These are phyloP conservation scores for Colletotrichum coccodes DNA, from an alignment of 2,329 filamentous ascomycete genomes.

Conservation along the genomic window DNA sequence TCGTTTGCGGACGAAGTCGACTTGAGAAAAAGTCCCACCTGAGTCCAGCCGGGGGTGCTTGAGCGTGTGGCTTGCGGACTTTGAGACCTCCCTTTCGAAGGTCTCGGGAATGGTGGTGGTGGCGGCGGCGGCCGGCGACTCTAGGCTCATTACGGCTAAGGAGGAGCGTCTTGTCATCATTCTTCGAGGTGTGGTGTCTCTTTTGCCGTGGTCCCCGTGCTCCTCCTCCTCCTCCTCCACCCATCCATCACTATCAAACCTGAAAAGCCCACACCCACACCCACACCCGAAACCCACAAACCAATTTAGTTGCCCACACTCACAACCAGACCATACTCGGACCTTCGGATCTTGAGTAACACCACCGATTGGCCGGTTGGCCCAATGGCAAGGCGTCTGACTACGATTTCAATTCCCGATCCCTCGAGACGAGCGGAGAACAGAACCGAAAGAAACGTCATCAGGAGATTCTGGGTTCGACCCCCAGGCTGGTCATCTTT, in stretches of 20 bases:
- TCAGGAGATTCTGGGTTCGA: conserved; percentile 31
- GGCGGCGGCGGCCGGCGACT: too few species aligned
- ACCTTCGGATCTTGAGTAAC: too few species aligned
- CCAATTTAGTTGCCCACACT: too few species aligned
- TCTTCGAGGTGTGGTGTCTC: not conserved
- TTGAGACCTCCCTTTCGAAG: not conserved
- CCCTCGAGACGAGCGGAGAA: not conserved
- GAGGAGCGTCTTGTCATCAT: not conserved
- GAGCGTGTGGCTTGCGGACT: not conserved
- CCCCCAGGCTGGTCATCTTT: conserved; percentile 29
- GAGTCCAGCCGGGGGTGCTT: not conserved
- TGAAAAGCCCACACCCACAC: not conserved
- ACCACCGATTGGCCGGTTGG: conserved; percentile 34
- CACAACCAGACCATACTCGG: too few species aligned
- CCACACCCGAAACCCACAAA: not conserved
- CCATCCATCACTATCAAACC: not conserved
- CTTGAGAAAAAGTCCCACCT: not conserved
- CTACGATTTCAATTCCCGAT: conserved; percentile 39
- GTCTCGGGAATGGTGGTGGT: not conserved
- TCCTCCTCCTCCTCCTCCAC: not conserved
- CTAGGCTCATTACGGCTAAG: not conserved
- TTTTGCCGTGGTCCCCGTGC: too few species aligned
- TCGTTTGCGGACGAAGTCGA: not conserved
- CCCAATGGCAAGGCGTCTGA: conserved; percentile 51
- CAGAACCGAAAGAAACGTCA: not conserved